Conservation (phyloP, 495 filamentous ascomycete species). For the Venustampulla echinocandica region DNA sequence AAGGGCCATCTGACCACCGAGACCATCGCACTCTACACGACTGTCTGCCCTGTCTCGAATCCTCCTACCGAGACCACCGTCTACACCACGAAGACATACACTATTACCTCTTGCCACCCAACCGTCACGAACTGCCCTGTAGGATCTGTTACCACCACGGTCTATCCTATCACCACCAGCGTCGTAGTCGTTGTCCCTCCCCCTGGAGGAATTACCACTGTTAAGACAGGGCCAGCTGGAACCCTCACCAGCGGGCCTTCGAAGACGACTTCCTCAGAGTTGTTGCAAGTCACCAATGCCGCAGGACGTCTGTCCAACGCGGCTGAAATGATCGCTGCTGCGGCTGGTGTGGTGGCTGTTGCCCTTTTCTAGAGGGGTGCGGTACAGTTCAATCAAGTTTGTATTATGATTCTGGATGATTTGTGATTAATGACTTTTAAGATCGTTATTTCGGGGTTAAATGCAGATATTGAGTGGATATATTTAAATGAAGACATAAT, state of each 20-base stretch:
- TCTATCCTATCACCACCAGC: slow-evolving; percentile 32
- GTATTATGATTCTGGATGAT: too few species aligned
- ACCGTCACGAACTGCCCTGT: slow-evolving; percentile 49
- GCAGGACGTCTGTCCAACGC: slow-evolving; percentile 1
- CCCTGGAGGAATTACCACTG: slow-evolving; percentile 14
- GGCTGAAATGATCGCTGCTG: slow-evolving; percentile 6
- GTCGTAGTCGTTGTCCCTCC: slow-evolving; percentile 46
- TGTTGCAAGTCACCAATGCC: slow-evolving; percentile 8
- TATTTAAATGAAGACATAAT: too few species aligned
- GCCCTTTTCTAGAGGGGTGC: slow-evolving; percentile 15
- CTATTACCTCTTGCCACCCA: slow-evolving; percentile 47
- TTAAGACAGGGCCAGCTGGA: neutral
- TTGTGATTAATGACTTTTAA: too few species aligned
- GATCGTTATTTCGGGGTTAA: too few species aligned
- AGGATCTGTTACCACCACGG: neutral
- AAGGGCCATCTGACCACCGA: too few species aligned
- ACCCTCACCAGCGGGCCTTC: neutral
- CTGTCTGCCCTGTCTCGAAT: too few species aligned
- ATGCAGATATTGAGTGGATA: too few species aligned
- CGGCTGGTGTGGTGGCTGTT: slow-evolving; percentile 10
- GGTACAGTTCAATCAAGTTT: too few species aligned
- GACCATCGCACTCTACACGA: too few species aligned
- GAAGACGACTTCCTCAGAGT: slow-evolving; percentile 3
- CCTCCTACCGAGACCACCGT: slow-evolving; percentile 53
- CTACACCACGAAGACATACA: slow-evolving; percentile 47